Evolutionary conservation across 768 basidiomycete genomes (phyloP), one percentile per base, ranked within the genome.

Genomic region (Serendipita sp.): DNA sequence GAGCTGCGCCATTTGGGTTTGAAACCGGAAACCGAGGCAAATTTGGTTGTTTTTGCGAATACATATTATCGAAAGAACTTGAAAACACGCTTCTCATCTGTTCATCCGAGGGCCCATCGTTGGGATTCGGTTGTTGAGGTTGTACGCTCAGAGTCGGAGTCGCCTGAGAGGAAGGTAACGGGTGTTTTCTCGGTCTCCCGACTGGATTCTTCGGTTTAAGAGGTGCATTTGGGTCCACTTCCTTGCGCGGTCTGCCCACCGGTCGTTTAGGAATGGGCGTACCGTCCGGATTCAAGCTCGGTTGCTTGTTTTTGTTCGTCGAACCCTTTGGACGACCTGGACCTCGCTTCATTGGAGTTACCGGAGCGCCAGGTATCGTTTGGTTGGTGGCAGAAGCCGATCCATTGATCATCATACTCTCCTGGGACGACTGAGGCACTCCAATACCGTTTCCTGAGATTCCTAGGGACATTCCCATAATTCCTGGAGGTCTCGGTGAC

Each of bases 291-390:
- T 38, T 17, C 9, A 58, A 2, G 17, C 5, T 11, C 17, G 53
- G 53, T 31, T 22, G 61, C 26, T 31, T 48, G 42, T 42, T 56
- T 70, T 89, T 90, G 75, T 86, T 87, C 13, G 84, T 85, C 68
- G 85, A 88, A 38, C 87, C 88, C 69, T 87, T 88, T 3, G 88
- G 88, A 33, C 88, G 76, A 2, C 87, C 88, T 11, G 86, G 85
- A 17, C 80, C 80, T 44, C 88, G 83, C 71, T 88, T 88, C 22
- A 72, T 72, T 1, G 79, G 76, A 9, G 72, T 65, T 16, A 33
- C 34, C 11, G 45, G 33, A 14, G 24, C 30, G 22, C 22, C 17
- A 28, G 20, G 31, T 5, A 28, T 28, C 7, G 17, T 31, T 28
- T 58, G 53, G 31, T 22, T n/a, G 53, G 22, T 22, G 17, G 22